A percentile compares a stretch with the other conserved stretches of the same genome.
These are phyloP conservation scores for Xylaria digitata DNA, from an alignment of 2,329 filamentous ascomycete genomes.

Conservation along the genomic window DNA sequence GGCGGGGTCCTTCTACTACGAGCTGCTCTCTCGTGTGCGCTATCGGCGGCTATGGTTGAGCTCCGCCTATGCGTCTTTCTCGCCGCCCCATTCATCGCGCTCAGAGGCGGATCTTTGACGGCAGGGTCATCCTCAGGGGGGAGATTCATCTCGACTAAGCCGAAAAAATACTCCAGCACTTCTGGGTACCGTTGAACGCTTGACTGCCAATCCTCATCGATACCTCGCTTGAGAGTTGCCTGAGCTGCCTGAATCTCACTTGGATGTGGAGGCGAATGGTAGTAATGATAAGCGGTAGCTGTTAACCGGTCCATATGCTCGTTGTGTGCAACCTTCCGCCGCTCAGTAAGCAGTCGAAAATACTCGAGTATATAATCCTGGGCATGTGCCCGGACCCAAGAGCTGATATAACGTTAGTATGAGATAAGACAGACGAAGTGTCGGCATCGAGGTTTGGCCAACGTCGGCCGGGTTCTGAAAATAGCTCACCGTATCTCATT, in stretches of 20 bases:
- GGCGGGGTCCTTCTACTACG: conserved; percentile 53
- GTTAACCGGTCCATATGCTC: conserved; percentile 67
- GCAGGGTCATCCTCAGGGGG: conserved; percentile 70
- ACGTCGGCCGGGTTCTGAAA: conserved; percentile 17
- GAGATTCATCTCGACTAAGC: conserved; percentile 73
- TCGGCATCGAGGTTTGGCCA: conserved; percentile 26
- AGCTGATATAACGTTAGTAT: conserved; percentile 54
- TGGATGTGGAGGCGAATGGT: conserved; percentile 67
- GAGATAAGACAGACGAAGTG: conserved; percentile 10
- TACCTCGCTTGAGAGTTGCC: conserved; percentile 74
- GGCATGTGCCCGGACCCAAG: conserved; percentile 73
- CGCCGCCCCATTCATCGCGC: conserved; percentile 61
- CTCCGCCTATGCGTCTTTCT: conserved; percentile 61
- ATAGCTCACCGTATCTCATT: conserved; percentile 69
- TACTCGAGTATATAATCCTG: conserved; percentile 76
- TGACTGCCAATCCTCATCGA: conserved; percentile 82
- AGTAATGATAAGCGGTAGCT: conserved; percentile 67
- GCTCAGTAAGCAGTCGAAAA: conserved; percentile 70
- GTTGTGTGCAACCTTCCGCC: conserved; percentile 68
- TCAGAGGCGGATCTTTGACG: conserved; percentile 70
- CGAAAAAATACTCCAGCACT: conserved; percentile 84
- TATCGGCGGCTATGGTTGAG: conserved; percentile 54
- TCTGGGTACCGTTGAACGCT: conserved; percentile 82
- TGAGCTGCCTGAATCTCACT: conserved; percentile 73
- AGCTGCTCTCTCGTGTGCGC: conserved; percentile 49